Base-by-base conservation (phyloP, 73 alveolate species). In the Stentor roeselii region DNA sequence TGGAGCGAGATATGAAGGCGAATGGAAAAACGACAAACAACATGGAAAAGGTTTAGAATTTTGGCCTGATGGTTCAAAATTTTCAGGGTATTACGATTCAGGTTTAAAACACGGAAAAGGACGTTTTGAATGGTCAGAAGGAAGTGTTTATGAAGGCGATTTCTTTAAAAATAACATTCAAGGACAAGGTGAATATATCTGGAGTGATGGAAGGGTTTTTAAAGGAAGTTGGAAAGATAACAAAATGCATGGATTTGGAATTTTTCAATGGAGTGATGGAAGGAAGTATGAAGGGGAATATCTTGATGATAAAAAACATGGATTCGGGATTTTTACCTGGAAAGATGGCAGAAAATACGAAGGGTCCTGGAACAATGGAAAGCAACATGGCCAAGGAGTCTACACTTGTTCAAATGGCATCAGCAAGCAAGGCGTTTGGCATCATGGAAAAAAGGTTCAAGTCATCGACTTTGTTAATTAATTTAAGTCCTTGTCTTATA, bases 61-160 rank as follows among this genome's bases (percentile, higher is more conserved):
- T 39, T 83, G 90, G 87, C 75, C 87, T 75, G 93, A 88, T 84
- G 93, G 93, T 21, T 59, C 89, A 30, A 40, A 58, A 3, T 88
- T 75, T 76, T 83, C 83, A 34, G 93, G 93, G 3, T 35, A 50
- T 1, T 88, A 85, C 61, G 2, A 38, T 32, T 82, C 75, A 21
- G 89, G 89, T 42, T 59, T 60, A 15, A 88, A 83, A 76, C 87
- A 88, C 59, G 98, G 98, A 2, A 58, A 86, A 76, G 98, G 98
- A 21, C 82, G 75, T 3, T 84, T 90, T 60, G 82, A 75, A 82
- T 92, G 95, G 94, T 84, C 95, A 67, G 93, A 91, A 60, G 96
- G 96, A 3, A 90, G 93, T 75, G 61, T 80, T 4, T 84, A 85
- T 86, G 92, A 91, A 85, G 98, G 98, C 36, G 91, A 91, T 41